These are phyloP conservation scores for Zymoseptoria passerinii DNA, from an alignment of 2,329 filamentous ascomycete genomes.

Conservation along the genomic window DNA sequence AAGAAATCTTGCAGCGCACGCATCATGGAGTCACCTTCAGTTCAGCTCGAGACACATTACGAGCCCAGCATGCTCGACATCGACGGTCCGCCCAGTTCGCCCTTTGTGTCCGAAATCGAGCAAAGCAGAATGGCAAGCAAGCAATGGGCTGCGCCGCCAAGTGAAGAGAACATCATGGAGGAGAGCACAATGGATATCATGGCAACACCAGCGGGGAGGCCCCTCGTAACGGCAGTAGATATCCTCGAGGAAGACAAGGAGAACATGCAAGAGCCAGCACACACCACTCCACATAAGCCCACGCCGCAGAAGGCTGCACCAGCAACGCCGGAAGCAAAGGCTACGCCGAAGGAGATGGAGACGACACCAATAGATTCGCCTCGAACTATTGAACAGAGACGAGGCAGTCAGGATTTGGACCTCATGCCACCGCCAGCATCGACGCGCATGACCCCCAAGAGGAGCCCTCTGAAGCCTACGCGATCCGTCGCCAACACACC, in stretches of 20 bases:
- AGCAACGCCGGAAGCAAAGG: conserved; percentile 18
- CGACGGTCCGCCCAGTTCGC: conserved; percentile 38
- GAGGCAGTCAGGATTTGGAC: conserved; percentile 22
- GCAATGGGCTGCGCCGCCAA: conserved; percentile 18
- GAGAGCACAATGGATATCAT: conserved; percentile 14
- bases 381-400: conserved; percentile 7
- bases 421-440: conserved; percentile 27
- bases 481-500: conserved; percentile 23
- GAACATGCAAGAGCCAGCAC: conserved; percentile 20
- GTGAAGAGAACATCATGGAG: conserved; percentile 12
- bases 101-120: conserved; percentile 40
- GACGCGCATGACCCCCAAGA: conserved; percentile 22
- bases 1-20: neutral
- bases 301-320: conserved; percentile 16
- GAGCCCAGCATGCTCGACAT: conserved; percentile 17
- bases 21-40: conserved; percentile 18
- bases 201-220: conserved; percentile 11
- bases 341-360: conserved; percentile 7
- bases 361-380: conserved; percentile 8
- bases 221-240: conserved; percentile 1
- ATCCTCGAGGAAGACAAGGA: conserved; percentile 25
- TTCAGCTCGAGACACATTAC: conserved; percentile 3
- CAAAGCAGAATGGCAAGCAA: conserved; percentile 26
- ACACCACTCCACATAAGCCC: conserved; percentile 16
- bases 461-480: conserved; percentile 20